A percentile compares a stretch with the other conserved stretches of the same genome.
Conservation (phyloP, 345 rosid species). For the Trapa bicornis region DNA sequence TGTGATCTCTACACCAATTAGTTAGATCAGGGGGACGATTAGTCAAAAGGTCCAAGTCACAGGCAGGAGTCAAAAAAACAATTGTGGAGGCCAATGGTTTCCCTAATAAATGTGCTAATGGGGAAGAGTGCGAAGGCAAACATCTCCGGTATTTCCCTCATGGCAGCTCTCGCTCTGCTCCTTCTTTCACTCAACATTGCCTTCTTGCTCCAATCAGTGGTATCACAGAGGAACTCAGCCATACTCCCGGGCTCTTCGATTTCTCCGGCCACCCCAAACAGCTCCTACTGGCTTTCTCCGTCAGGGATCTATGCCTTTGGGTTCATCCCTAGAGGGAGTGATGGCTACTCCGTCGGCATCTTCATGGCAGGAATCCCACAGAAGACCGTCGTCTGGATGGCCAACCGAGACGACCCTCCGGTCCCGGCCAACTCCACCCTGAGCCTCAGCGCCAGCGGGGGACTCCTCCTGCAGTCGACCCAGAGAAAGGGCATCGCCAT, state of each 20-base stretch:
- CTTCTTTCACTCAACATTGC: background rate
- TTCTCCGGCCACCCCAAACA: background rate
- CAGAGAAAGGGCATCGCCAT: background rate
- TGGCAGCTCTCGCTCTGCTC: background rate
- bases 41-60: too few species aligned
- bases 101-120: slow-evolving; percentile 11
- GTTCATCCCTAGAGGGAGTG: slow-evolving; percentile 16
- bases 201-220: background rate
- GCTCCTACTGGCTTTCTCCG: slow-evolving; percentile 22
- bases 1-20: too few species aligned
- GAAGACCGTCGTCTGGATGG: slow-evolving; percentile 17
- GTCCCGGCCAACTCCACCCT: slow-evolving; percentile 7
- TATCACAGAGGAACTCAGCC: slow-evolving; percentile 12
- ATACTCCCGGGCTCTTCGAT: slow-evolving; percentile 15
- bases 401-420: slow-evolving; percentile 11
- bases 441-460: slow-evolving; percentile 6
- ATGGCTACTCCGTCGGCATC: slow-evolving; percentile 15
- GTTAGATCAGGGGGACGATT: too few species aligned
- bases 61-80: too few species aligned
- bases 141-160: background rate
- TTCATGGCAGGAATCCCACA: slow-evolving; percentile 11
- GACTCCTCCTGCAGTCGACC: slow-evolving; percentile 7
- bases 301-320: slow-evolving; percentile 25
- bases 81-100: too few species aligned
- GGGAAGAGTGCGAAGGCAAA: too few species aligned